Percentiles rank a stretch among this genome's conserved stretches.
These are phyloP conservation scores for Ephemerocybe angulata DNA, from an alignment of 768 basidiomycete species.

Conservation along the genomic window DNA sequence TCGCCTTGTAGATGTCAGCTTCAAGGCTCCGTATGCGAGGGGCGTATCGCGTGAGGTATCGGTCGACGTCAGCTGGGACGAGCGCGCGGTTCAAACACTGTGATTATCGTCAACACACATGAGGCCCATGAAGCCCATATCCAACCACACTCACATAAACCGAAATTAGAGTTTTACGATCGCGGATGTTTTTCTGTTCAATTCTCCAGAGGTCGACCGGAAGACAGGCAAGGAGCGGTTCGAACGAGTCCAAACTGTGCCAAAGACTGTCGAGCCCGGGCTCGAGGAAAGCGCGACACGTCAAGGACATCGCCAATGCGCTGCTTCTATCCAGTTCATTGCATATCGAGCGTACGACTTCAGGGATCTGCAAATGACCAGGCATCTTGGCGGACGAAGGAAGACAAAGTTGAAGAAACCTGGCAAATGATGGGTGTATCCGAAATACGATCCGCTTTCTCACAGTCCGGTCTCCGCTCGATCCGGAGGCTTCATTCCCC, in stretches of 20 bases:
- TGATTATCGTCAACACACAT: neutral
- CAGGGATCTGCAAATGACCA: neutral
- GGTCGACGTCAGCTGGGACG: neutral
- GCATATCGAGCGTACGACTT: neutral
- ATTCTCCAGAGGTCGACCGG: neutral
- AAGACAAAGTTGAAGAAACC: neutral
- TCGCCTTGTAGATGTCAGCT: neutral
- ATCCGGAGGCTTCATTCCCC: no score
- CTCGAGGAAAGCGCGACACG: constrained; percentile 2
- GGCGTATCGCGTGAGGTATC: neutral
- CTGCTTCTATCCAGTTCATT: neutral
- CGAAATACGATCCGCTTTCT: no score
- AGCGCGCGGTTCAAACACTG: neutral
- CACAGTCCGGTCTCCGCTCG: no score
- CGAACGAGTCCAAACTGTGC: constrained; percentile 3
- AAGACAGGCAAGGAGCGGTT: neutral
- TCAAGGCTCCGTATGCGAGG: neutral
- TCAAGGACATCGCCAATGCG: neutral
- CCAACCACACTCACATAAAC: neutral
- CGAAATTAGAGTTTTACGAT: neutral
- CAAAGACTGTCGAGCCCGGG: constrained; percentile 1
- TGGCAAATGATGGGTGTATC: no score
- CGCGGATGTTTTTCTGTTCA: neutral
- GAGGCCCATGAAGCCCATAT: neutral
- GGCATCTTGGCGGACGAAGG: neutral